A percentile compares a stretch with the other conserved stretches of the same genome.
Evolutionary conservation across 2,329 filamentous ascomycete genomes (phyloP).

Genomic region (Cylindrodendrum hubeiense): DNA sequence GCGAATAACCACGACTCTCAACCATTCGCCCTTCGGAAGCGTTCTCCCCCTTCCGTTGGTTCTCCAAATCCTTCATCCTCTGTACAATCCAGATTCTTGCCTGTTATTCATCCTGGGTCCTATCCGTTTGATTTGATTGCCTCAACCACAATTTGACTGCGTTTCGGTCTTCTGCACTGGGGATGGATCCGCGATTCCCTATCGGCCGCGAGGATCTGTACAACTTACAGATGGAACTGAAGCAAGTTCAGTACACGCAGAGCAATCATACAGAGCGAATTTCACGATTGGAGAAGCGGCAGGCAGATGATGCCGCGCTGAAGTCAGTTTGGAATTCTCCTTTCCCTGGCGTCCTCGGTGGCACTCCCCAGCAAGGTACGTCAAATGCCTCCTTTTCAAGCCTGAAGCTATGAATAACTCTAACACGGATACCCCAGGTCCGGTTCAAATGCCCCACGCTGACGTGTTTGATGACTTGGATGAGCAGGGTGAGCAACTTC

Average conservation of each 20-base stretch:
- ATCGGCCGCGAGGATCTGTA: conserved; percentile 74
- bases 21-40: conserved; percentile 26
- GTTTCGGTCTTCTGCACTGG: conserved; percentile 42
- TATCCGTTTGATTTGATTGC: conserved; percentile 6
- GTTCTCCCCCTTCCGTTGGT: conserved; percentile 14
- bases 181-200: conserved; percentile 74
- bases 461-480: conserved; percentile 94
- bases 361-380: conserved; percentile 89
- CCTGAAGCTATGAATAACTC: conserved; percentile 15
- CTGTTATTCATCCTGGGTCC: background rate
- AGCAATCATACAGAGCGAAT: conserved; percentile 73
- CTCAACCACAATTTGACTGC: background rate
- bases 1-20: conserved; percentile 23
- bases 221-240: conserved; percentile 78
- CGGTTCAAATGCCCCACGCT: conserved; percentile 81
- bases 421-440: conserved; percentile 66
- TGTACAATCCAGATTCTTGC: background rate
- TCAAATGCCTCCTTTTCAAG: background rate
- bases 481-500: conserved; percentile 83
- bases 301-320: conserved; percentile 74
- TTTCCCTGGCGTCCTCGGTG: conserved; percentile 86
- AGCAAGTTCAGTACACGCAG: conserved; percentile 74
- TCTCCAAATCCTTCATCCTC: conserved; percentile 1
- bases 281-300: conserved; percentile 72
- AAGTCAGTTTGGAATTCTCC: conserved; percentile 96